Evolutionary conservation across 768 basidiomycete species (phyloP), one percentile per base, ranked within the genome.

Genomic region (Trametes villosa): DNA sequence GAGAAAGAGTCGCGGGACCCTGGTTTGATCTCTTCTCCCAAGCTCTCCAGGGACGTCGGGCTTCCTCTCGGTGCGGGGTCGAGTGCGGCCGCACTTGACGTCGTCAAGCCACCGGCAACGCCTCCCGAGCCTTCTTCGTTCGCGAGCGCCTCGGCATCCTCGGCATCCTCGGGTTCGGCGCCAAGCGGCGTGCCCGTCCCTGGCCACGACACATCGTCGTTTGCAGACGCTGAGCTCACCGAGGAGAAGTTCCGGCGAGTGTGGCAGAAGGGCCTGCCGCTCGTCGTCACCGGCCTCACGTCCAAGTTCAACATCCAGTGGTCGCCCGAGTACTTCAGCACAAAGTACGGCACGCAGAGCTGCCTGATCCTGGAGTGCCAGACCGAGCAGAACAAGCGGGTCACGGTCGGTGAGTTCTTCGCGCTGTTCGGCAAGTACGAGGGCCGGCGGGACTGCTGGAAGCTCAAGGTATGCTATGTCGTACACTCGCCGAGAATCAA

Each of bases 311-410:
- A 81, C 65, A 73, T 88, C 61, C 70, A 80, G 57, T 98, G 96
- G 96, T 86, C 83, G 5, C 96, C 96, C 0, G 83, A 88, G 56
- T 90, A 88, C 68, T 94, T 98, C 73, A 82, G 85, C 18, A 73
- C 84, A 52, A 79, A 86, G 63, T 89, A 90, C 70, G 86, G 84
- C 8, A 72, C 78, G 11, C 83, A 90, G 62, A 76, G 69, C 27
- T 88, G 89, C 71, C 77, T 87, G 51, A 86, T 97, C 57, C 79
- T 93, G 17, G 91, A 96, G 71, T 96, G 93, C 68, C 88, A 94
- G 75, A 84, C 81, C 2, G 88, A 94, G 56, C 70, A 72, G 50
- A 89, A 83, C 67, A 82, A 80, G 63, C 76, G 80, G 9, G 80
- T 85, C 7, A 88, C 83, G 0, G 87, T 98, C 6, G 81, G 78